Evolutionary conservation across 2,329 filamentous ascomycete species (phyloP).

Genomic region (Didymella keratinophila): DNA sequence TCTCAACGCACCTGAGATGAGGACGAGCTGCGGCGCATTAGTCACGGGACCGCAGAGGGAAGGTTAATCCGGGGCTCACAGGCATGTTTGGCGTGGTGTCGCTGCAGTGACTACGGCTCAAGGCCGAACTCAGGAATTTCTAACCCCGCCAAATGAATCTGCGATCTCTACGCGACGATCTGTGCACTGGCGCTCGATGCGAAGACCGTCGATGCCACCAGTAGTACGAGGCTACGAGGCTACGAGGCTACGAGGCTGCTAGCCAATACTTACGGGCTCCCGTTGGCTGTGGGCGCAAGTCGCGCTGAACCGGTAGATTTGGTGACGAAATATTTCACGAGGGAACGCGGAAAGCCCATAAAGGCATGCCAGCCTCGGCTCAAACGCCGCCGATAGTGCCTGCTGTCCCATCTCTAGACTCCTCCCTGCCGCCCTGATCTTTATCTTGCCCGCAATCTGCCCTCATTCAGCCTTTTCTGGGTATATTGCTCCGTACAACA

Average conservation of each 20-base stretch:
- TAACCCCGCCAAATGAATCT: constrained; percentile 1
- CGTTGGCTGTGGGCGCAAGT: background rate
- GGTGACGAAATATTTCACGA: constrained; percentile 28
- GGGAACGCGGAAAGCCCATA: constrained; percentile 5
- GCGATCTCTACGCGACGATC: constrained; percentile 3
- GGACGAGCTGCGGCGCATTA: constrained; percentile 60
- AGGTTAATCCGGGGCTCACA: constrained; percentile 31
- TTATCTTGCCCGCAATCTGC: constrained; percentile 5
- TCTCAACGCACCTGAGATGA: constrained; percentile 56
- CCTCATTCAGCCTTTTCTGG: constrained; percentile 18
- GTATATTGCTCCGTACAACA: constrained; percentile 9
- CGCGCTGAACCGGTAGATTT: constrained; percentile 30
- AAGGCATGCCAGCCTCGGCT: constrained; percentile 28
- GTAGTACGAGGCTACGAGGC: constrained; percentile 10
- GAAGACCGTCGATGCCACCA: constrained; percentile 5
- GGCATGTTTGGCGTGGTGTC: constrained; percentile 31
- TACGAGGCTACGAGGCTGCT: background rate
- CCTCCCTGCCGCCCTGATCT: constrained; percentile 5
- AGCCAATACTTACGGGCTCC: background rate
- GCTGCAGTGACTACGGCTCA: background rate
- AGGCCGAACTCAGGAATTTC: background rate
- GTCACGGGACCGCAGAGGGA: constrained; percentile 20
- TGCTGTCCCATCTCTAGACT: constrained; percentile 4
- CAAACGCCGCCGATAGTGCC: constrained; percentile 15
- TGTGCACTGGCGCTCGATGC: constrained; percentile 18